Percentiles rank a stretch among this genome's conserved stretches.
Conservation (phyloP, 2,329 filamentous ascomycete species). For the Chaetomium olivaceum region DNA sequence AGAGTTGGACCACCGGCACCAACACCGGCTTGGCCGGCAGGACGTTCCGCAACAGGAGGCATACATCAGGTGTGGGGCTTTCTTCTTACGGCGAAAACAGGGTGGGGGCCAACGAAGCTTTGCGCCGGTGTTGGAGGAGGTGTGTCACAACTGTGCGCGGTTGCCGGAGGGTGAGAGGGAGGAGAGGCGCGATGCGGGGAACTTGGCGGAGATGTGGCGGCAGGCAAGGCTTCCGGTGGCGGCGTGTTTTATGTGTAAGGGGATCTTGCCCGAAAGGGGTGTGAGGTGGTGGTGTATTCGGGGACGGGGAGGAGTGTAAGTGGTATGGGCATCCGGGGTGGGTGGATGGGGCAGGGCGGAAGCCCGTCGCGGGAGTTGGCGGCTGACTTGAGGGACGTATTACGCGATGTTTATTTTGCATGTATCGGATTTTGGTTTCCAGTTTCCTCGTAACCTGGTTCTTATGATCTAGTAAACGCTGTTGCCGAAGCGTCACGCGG, state of each 20-base stretch:
- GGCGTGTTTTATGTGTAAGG: background rate
- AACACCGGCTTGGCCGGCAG: background rate
- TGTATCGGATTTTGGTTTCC: too few relatives aligned
- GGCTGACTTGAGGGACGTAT: background rate
- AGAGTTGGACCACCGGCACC: background rate
- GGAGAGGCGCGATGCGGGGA: background rate
- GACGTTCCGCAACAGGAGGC: background rate
- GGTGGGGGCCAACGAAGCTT: background rate
- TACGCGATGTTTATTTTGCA: too few relatives aligned
- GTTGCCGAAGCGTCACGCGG: background rate
- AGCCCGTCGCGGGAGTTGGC: background rate
- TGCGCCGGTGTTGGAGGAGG: background rate
- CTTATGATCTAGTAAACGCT: too few relatives aligned
- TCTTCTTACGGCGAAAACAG: background rate
- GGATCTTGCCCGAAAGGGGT: background rate
- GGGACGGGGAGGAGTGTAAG: constrained; percentile 4
- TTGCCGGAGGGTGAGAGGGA: background rate
- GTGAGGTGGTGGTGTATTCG: constrained; percentile 11
- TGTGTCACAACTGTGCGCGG: background rate
- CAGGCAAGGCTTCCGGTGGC: background rate
- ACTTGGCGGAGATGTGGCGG: background rate
- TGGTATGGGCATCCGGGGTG: constrained; percentile 15
- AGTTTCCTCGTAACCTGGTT: too few relatives aligned
- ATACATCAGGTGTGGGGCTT: background rate
- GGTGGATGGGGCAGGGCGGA: background rate